Base-by-base conservation (phyloP, 163 green algal genomes). In the Chlamydomonas reinhardtii region DNA sequence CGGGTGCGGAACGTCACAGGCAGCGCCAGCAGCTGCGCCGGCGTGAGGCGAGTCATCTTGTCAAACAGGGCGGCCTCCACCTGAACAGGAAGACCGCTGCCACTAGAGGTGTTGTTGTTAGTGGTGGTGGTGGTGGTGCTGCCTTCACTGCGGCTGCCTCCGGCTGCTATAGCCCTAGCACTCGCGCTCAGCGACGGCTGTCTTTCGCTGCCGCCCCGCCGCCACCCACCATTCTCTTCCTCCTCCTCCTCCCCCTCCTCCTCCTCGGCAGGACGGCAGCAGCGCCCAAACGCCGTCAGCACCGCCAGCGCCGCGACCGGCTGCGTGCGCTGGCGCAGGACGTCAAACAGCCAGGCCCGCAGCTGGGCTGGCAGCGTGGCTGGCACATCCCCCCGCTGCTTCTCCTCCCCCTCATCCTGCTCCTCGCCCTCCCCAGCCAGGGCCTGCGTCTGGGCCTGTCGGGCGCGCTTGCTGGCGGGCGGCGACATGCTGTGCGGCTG, bases 221-320 rank as follows among this genome's bases (percentile, higher is more conserved):
- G n/a, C n/a, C n/a, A n/a, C n/a, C n/a, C n/a, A n/a, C n/a, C n/a
- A n/a, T n/a, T n/a, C n/a, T n/a, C n/a, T n/a, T n/a, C n/a, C n/a
- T n/a, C n/a, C n/a, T n/a, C n/a, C n/a, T 64, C 17, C 17, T 2
- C 56, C 3, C 4, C 31, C n/a, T 24, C n/a, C 2, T 12, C 32
- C 34, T 19, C 48, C 14, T 48, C 31, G 6, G 2, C 32, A 17
- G 17, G 11, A 4, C 34, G 32, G 20, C 32, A 25, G 20, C 32
- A n/a, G 68, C 31, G 29, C 16, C 70, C 20, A 6, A 35, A 27
- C 65, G 76, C 78, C 78, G 72, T 43, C 65, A 85, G 52, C 43
- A 85, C 48, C 31, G 43, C 31, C 66, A 72, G 66, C 14, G 78
- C 78, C 32, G 66, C 61, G 48, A 64, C 32, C 4, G 78, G 66